Evolutionary conservation across 495 filamentous ascomycete genomes (phyloP).

Genomic region (Hypomontagnella submonticulosa): DNA sequence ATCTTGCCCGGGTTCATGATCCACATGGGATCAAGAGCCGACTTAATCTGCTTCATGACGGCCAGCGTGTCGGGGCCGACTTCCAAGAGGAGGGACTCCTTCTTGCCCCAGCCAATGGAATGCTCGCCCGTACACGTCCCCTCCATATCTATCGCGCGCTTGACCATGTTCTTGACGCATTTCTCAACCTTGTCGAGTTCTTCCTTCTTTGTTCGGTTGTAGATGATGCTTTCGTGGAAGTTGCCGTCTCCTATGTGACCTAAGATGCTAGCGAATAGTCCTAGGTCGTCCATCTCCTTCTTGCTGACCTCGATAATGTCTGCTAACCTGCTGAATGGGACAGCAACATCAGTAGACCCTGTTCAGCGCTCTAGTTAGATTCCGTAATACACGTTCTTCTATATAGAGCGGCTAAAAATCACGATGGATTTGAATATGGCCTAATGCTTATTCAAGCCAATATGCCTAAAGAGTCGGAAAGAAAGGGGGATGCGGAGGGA

Average conservation of each 20-base stretch:
- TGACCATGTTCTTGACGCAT: slow-evolving; percentile 89
- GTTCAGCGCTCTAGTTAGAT: neutral
- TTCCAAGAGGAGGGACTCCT: slow-evolving; percentile 79
- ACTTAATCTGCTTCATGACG: slow-evolving; percentile 88
- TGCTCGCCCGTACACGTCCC: slow-evolving; percentile 94
- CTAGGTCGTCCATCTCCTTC: slow-evolving; percentile 85
- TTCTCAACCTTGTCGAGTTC: slow-evolving; percentile 78
- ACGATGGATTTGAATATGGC: neutral
- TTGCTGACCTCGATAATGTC: slow-evolving; percentile 93
- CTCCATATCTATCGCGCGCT: slow-evolving; percentile 89
- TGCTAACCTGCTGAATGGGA: slow-evolving; percentile 84
- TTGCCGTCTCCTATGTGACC: slow-evolving; percentile 78
- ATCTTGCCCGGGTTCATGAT: slow-evolving; percentile 94
- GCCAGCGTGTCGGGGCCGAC: slow-evolving; percentile 83
- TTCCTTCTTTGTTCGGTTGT: slow-evolving; percentile 71
- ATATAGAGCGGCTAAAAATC: neutral
- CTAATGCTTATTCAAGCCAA: neutral
- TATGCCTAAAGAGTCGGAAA: neutral
- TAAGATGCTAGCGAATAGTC: slow-evolving; percentile 85
- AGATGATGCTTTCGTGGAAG: slow-evolving; percentile 91
- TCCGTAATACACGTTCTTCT: neutral
- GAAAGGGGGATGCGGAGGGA: neutral
- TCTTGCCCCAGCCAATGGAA: slow-evolving; percentile 89
- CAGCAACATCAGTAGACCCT: slow-evolving; percentile 87
- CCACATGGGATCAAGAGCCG: slow-evolving; percentile 87